Evolutionary conservation across 176 grass and related monocot genomes (phyloP).

Genomic region (Oryza officinalis): DNA sequence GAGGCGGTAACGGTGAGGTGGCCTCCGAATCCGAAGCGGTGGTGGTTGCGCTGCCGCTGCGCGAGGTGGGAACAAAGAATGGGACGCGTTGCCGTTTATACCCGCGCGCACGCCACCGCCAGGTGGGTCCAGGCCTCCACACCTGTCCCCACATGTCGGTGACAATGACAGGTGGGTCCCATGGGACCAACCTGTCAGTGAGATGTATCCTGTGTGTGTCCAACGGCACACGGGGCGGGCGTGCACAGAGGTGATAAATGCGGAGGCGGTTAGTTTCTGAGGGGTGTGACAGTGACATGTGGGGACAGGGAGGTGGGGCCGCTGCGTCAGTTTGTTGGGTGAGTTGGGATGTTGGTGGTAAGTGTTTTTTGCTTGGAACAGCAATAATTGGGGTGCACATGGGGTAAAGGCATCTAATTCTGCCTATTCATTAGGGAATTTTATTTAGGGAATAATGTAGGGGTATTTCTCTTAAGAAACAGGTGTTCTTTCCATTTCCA

Average conservation of each 20-base stretch:
- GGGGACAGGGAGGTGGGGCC: rapidly evolving
- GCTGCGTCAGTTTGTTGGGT: not conserved
- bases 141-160: slow-evolving; percentile 3
- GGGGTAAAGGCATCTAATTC: slow-evolving; percentile 32
- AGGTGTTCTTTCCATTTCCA: not conserved
- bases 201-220: not conserved
- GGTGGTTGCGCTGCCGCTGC: slow-evolving; percentile 8
- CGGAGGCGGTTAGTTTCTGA: not conserved
- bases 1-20: slow-evolving; percentile 1
- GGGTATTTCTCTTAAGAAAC: not conserved
- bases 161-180: not conserved
- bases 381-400: slow-evolving; percentile 47
- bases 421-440: not conserved
- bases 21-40: slow-evolving; percentile 47
- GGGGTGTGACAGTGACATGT: not conserved
- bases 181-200: not conserved
- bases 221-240: slow-evolving; percentile 49
- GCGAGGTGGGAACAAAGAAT: not conserved
- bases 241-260: too few relatives aligned
- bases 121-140: not conserved
- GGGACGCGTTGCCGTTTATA: slow-evolving; percentile 41
- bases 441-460: not conserved
- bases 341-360: not conserved
- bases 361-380: not conserved
- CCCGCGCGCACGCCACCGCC: not conserved